Percentiles rank a stretch among this genome's conserved stretches.
These are phyloP conservation scores for Boletus barrowsii DNA, from an alignment of 768 basidiomycete genomes.

Conservation along the genomic window DNA sequence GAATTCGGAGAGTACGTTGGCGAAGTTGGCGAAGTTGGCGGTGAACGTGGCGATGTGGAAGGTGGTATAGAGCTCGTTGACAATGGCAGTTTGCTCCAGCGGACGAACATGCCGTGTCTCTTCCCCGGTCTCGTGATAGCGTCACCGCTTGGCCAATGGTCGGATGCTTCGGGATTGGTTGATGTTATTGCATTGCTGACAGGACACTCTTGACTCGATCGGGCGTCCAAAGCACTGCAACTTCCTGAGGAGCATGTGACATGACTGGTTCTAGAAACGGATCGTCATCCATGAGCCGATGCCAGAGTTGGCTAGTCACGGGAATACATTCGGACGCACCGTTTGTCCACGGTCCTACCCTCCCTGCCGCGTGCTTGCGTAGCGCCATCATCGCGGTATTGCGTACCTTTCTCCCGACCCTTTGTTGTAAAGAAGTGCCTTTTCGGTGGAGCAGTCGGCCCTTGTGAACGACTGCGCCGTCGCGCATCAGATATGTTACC, in stretches of 20 bases:
- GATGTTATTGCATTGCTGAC: conserved; percentile 1
- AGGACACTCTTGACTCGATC: neutral
- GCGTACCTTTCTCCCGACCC: conserved; percentile 1
- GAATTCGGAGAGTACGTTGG: neutral
- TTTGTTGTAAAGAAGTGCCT: conserved; percentile 14
- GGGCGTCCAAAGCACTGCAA: neutral
- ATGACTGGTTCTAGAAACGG: conserved; percentile 7
- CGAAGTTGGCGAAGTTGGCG: neutral
- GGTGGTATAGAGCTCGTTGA: neutral
- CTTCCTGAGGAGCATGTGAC: conserved; percentile 12
- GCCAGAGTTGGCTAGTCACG: neutral
- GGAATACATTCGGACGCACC: neutral
- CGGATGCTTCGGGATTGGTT: neutral
- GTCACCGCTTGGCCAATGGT: conserved; percentile 1
- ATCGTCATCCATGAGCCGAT: neutral
- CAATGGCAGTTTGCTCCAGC: neutral
- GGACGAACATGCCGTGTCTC: neutral
- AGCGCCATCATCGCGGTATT: neutral
- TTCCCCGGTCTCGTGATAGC: neutral
- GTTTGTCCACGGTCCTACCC: neutral
- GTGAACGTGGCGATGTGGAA: neutral
- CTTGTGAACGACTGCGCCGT: conserved; percentile 10
- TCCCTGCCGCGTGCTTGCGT: neutral
- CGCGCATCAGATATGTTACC: conserved; percentile 23
- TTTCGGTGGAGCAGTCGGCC: neutral